phyloP scores from a whole-genome alignment of 768 basidiomycete species.

The Xerocomus spinulosus region DNA sequence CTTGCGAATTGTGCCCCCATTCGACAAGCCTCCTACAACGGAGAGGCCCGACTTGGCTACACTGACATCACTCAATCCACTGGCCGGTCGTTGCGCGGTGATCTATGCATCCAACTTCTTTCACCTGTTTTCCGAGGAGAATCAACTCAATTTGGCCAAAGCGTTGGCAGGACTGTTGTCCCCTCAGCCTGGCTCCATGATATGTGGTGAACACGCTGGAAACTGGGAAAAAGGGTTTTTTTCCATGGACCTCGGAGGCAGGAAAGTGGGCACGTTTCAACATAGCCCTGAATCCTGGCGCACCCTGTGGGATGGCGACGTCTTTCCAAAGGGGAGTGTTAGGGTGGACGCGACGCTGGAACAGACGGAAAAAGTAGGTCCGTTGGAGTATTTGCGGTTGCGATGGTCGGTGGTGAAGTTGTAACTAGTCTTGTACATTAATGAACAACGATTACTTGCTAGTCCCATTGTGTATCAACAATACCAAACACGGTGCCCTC shows the following conservation, averaged over 20 bases:
- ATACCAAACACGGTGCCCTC: conserved; percentile 10
- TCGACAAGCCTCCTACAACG: conserved; percentile 22
- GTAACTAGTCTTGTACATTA: too few species aligned
- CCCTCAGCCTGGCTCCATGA: conserved; percentile 27
- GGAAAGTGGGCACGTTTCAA: conserved; percentile 18
- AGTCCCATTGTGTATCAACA: conserved; percentile 3
- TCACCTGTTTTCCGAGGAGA: conserved; percentile 30
- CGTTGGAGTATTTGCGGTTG: conserved; percentile 3
- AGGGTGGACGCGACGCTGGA: conserved; percentile 4
- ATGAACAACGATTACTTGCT: neutral
- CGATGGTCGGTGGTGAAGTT: conserved; percentile 27
- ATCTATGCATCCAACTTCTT: conserved; percentile 51
- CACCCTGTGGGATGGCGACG: conserved; percentile 35
- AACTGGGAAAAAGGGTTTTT: conserved; percentile 1
- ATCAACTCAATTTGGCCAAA: conserved; percentile 27
- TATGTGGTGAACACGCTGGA: conserved; percentile 29
- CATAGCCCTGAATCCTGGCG: conserved; percentile 35
- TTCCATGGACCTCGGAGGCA: neutral
- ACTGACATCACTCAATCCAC: conserved; percentile 42
- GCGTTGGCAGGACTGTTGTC: conserved; percentile 29
- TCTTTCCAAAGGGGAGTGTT: conserved; percentile 25
- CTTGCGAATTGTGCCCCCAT: conserved; percentile 34
- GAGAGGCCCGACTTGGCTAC: conserved; percentile 27
- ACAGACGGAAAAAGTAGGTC: neutral
- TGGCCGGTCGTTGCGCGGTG: conserved; percentile 45